phyloP scores from a whole-genome alignment of 495 filamentous ascomycete genomes.

The Letharia lupina region DNA sequence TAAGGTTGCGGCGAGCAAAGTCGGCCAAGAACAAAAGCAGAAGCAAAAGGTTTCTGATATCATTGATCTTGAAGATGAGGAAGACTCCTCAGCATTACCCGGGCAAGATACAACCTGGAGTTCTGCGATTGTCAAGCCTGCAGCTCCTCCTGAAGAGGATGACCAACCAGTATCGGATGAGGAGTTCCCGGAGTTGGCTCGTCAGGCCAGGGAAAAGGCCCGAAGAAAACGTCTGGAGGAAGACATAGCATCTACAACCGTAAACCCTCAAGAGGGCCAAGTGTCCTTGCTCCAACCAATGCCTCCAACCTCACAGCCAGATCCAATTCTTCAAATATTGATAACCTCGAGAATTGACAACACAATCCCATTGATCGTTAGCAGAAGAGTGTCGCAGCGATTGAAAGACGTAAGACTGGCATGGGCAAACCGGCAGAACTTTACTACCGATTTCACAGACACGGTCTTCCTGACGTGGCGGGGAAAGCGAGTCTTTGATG shows the following conservation, averaged over 20 bases:
- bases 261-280: constrained; percentile 18
- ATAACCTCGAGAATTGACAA: constrained; percentile 57
- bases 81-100: constrained; percentile 8
- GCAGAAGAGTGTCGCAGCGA: constrained; percentile 55
- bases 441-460: constrained; percentile 38
- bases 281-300: constrained; percentile 16
- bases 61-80: constrained; percentile 29
- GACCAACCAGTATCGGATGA: constrained; percentile 36
- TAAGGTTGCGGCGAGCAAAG: constrained; percentile 1
- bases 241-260: constrained; percentile 16
- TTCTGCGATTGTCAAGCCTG: not conserved
- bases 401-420: constrained; percentile 55
- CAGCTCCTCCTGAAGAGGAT: constrained; percentile 20
- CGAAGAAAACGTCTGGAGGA: constrained; percentile 24
- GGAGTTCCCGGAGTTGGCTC: constrained; percentile 39
- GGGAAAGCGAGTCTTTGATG: constrained; percentile 59
- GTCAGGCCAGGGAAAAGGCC: constrained; percentile 28
- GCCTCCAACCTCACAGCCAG: constrained; percentile 15
- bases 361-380: constrained; percentile 55
- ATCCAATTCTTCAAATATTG: constrained; percentile 56
- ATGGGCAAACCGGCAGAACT: constrained; percentile 57
- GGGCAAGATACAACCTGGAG: not conserved
- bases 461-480: constrained; percentile 73
- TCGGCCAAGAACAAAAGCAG: constrained; percentile 14
- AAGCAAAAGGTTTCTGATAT: constrained; percentile 14